phyloP scores from a whole-genome alignment of 139 green algal species.

The Closterium sp. region DNA sequence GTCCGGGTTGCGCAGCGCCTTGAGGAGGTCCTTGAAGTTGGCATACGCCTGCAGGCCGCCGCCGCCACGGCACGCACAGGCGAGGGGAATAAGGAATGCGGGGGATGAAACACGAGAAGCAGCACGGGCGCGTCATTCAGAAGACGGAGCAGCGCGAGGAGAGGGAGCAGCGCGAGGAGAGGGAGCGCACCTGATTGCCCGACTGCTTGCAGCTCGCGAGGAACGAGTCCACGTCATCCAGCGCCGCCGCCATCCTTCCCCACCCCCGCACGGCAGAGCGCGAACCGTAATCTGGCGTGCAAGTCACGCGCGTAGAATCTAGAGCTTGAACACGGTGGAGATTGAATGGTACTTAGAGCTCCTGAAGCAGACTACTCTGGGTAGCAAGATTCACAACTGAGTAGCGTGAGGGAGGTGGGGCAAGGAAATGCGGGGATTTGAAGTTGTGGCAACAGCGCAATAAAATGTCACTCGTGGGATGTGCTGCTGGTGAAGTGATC shows the following conservation, averaged over 20 bases:
- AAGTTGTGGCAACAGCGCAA: too few species aligned
- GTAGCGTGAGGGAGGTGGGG: too few species aligned
- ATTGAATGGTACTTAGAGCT: too few species aligned
- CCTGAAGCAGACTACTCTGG: too few species aligned
- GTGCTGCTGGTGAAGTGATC: too few species aligned
- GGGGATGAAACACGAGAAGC: not conserved
- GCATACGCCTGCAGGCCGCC: conserved; percentile 38
- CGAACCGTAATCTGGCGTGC: not conserved
- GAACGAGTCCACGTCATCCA: conserved; percentile 13
- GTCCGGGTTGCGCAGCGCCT: conserved; percentile 4
- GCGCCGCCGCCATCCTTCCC: not conserved
- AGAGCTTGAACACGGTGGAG: not conserved
- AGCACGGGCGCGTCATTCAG: not conserved
- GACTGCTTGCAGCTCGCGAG: conserved; percentile 33
- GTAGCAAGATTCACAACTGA: too few species aligned
- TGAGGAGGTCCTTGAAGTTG: conserved; percentile 39
- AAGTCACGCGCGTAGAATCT: not conserved
- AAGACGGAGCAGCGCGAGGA: not conserved
- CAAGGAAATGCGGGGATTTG: too few species aligned
- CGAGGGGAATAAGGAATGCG: not conserved
- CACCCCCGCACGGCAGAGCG: not conserved
- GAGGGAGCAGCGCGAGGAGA: not conserved
- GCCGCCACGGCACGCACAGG: not conserved
- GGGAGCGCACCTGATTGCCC: conserved; percentile 17
- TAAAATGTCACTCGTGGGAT: too few species aligned